phyloP scores from a whole-genome alignment of 2,329 filamentous ascomycete genomes.

The Alternaria consortialis region DNA sequence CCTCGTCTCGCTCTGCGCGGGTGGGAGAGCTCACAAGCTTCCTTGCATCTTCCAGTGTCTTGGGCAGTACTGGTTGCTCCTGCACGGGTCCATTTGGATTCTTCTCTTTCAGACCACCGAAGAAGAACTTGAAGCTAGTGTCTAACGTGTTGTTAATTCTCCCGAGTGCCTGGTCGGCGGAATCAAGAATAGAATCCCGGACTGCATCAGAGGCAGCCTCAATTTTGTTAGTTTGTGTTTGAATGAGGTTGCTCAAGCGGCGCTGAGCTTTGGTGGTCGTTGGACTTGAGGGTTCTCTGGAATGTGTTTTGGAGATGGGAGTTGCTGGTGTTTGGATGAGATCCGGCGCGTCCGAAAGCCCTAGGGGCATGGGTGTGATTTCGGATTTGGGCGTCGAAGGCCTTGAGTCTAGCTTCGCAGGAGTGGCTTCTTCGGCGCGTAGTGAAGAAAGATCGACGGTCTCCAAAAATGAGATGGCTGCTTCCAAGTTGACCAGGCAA shows the following conservation, averaged over 20 bases:
- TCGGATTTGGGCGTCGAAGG: conserved; percentile 57
- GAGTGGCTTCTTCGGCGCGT: conserved; percentile 75
- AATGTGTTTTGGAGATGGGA: conserved; percentile 30
- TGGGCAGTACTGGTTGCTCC: conserved; percentile 69
- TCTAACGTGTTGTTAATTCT: conserved; percentile 90
- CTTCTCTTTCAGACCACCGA: conserved; percentile 84
- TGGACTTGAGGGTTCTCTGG: conserved; percentile 43
- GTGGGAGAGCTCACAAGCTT: conserved; percentile 82
- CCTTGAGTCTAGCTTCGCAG: conserved; percentile 63
- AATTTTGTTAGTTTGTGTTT: conserved; percentile 81
- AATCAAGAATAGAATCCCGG: conserved; percentile 70
- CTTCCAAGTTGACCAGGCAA: conserved; percentile 94
- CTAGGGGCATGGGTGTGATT: conserved; percentile 53
- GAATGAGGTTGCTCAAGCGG: conserved; percentile 84
- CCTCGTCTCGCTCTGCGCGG: conserved; percentile 58
- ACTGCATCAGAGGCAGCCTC: conserved; percentile 85
- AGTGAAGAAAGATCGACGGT: conserved; percentile 93
- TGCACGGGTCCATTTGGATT: conserved; percentile 45
- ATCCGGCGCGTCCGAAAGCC: conserved; percentile 49
- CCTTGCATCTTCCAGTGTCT: conserved; percentile 90
- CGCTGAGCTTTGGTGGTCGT: conserved; percentile 69
- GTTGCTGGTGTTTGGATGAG: conserved; percentile 53
- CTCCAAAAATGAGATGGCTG: conserved; percentile 91
- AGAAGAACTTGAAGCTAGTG: conserved; percentile 91
- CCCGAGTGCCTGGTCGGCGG: conserved; percentile 90